A percentile compares a stretch with the other conserved stretches of the same genome.
phyloP scores from a whole-genome alignment of 2,329 filamentous ascomycete species.

The Cladosporium sp. region DNA sequence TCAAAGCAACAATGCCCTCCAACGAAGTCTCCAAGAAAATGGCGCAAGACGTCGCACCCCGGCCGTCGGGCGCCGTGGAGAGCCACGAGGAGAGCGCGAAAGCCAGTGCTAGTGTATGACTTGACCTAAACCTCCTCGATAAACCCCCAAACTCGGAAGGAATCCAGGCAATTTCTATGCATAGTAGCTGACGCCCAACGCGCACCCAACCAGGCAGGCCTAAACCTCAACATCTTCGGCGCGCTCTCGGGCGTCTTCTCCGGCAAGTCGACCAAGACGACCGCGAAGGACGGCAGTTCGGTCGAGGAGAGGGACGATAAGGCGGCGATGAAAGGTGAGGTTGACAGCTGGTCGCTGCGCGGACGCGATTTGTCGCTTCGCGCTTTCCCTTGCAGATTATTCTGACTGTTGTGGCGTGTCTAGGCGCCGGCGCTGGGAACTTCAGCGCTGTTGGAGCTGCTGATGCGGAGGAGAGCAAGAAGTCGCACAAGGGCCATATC shows the following conservation, averaged over 20 bases:
- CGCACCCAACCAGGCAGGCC: slow-evolving; percentile 30
- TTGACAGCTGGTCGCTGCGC: too few relatives aligned
- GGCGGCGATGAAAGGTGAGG: slow-evolving; percentile 27
- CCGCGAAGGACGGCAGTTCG: slow-evolving; percentile 27
- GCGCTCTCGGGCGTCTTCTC: slow-evolving; percentile 32
- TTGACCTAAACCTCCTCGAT: too few relatives aligned
- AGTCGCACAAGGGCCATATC: slow-evolving; percentile 4
- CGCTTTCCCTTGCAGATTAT: too few relatives aligned
- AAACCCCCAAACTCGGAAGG: too few relatives aligned
- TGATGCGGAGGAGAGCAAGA: slow-evolving; percentile 24
- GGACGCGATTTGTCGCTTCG: too few relatives aligned
- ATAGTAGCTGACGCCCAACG: too few relatives aligned
- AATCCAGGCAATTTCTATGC: too few relatives aligned
- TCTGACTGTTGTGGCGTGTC: too few relatives aligned
- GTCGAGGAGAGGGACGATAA: slow-evolving; percentile 28
- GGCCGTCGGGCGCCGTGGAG: slow-evolving; percentile 19
- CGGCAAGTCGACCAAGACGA: slow-evolving; percentile 30
- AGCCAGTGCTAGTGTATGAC: slow-evolving; percentile 31
- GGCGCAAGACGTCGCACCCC: slow-evolving; percentile 5
- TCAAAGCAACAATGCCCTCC: too few relatives aligned
- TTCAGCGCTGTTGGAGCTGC: slow-evolving; percentile 23
- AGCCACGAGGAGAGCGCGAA: slow-evolving; percentile 30
- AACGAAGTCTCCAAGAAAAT: slow-evolving; percentile 10
- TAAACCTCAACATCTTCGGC: slow-evolving; percentile 36
- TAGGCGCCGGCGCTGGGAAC: slow-evolving; percentile 28